Percentiles rank a stretch among this genome's conserved stretches.
phyloP scores from a whole-genome alignment of 257 asterid genomes.

The Salvia splendens region DNA sequence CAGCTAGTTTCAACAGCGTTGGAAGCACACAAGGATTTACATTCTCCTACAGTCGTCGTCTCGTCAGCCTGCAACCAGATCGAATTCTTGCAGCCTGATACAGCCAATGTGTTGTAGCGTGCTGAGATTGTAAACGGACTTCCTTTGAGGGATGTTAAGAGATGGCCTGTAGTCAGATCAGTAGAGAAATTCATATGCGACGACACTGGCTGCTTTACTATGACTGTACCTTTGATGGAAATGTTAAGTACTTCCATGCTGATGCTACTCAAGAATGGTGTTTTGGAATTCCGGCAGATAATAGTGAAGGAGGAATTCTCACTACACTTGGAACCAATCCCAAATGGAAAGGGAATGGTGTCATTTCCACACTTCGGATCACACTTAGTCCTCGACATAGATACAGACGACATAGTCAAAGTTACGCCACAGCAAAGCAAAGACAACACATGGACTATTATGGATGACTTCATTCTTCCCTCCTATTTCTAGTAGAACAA shows the following conservation, averaged over 20 bases:
- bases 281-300: constrained; percentile 30
- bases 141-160: constrained; percentile 23
- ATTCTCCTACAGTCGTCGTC: constrained; percentile 23
- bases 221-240: neutral
- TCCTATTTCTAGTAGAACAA: neutral
- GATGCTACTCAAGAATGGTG: constrained; percentile 35
- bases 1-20: constrained; percentile 19
- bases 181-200: constrained; percentile 32
- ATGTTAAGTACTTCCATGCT: constrained; percentile 19
- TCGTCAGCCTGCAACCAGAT: constrained; percentile 15
- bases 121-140: constrained; percentile 38
- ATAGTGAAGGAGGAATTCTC: constrained; percentile 34
- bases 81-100: constrained; percentile 31
- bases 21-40: constrained; percentile 35
- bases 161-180: neutral
- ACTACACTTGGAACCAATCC: constrained; percentile 31
- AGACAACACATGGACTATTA: neutral
- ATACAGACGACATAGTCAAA: no score
- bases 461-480: neutral
- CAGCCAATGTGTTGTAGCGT: constrained; percentile 20
- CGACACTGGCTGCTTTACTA: constrained; percentile 28
- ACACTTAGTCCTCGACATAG: constrained; percentile 34
- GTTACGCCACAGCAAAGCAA: constrained; percentile 5
- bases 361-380: constrained; percentile 37
- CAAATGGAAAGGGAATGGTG: constrained; percentile 49